Percentiles rank a stretch among this genome's conserved stretches.
Evolutionary conservation across 169 alveolate genomes (phyloP).

Genomic region (Plasmodium gaboni): DNA sequence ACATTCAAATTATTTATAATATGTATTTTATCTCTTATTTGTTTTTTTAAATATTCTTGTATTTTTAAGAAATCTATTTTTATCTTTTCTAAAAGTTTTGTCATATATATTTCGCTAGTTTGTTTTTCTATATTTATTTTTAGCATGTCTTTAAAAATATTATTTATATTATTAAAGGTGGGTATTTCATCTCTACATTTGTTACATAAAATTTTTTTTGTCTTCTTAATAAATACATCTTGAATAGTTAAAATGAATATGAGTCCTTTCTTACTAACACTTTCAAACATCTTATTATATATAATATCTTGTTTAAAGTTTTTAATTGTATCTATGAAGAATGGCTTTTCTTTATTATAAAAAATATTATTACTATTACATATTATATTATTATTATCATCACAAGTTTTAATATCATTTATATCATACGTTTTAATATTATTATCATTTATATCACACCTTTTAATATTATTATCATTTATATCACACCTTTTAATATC

Average conservation of each 20-base stretch:
- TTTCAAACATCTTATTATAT: slow-evolving; percentile 32
- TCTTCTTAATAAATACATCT: slow-evolving; percentile 44
- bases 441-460: too few relatives aligned
- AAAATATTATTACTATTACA: background rate
- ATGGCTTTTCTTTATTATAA: too few relatives aligned
- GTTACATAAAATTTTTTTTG: slow-evolving; percentile 40
- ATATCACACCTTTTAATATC: too few relatives aligned
- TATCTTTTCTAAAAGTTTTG: slow-evolving; percentile 32
- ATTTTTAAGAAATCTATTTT: slow-evolving; percentile 19
- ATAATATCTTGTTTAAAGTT: slow-evolving; percentile 10
- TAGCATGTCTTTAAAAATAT: slow-evolving; percentile 35
- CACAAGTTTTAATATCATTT: background rate
- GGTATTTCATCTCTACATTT: slow-evolving; percentile 12
- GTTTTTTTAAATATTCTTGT: background rate
- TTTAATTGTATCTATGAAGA: slow-evolving; percentile 5
- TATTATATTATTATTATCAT: background rate
- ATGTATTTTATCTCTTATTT: slow-evolving; percentile 13
- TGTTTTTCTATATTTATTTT: slow-evolving; percentile 73
- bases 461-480: too few relatives aligned
- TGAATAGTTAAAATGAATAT: slow-evolving; percentile 51
- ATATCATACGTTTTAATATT: too few relatives aligned
- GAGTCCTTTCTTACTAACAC: slow-evolving; percentile 28
- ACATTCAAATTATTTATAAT: slow-evolving; percentile 25
- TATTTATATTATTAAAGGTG: slow-evolving; percentile 2
- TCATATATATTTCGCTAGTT: slow-evolving; percentile 71